Percentiles rank a stretch among this genome's conserved stretches.
Conservation (phyloP, 441 rosid genomes). For the Daphne laureola region DNA sequence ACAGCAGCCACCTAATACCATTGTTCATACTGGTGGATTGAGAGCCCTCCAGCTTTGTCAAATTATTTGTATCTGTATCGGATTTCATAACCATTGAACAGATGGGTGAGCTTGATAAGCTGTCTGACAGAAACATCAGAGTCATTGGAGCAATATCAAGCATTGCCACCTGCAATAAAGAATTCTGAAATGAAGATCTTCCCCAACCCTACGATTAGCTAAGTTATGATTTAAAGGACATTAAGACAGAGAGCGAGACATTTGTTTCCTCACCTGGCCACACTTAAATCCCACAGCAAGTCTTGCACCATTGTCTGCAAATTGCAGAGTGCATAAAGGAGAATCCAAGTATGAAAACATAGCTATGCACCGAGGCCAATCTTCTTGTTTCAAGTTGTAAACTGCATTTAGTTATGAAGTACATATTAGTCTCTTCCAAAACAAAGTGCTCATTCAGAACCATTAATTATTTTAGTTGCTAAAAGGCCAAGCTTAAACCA, state of each 20-base stretch:
- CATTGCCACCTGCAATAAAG: conserved; percentile 65
- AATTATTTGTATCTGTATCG: conserved; percentile 23
- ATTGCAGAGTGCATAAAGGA: conserved; percentile 41
- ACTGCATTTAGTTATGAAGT: conserved; percentile 33
- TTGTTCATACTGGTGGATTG: conserved; percentile 24
- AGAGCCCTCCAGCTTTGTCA: conserved; percentile 21
- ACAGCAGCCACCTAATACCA: conserved; percentile 22
- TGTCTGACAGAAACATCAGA: conserved; percentile 48
- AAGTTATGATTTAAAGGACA: conserved; percentile 1
- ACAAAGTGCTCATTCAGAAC: too few species aligned
- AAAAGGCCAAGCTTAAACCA: too few species aligned
- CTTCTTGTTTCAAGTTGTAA: conserved; percentile 37
- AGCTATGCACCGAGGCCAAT: conserved; percentile 63
- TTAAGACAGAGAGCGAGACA: conserved; percentile 11
- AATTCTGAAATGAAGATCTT: conserved; percentile 20
- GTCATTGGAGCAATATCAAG: conserved; percentile 51
- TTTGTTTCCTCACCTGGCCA: conserved; percentile 51
- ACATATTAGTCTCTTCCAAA: too few species aligned
- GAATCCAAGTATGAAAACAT: conserved; percentile 49
- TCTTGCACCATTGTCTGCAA: conserved; percentile 41
- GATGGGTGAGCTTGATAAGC: conserved; percentile 44
- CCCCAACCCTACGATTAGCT: conserved; percentile 10
- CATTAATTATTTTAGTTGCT: too few species aligned
- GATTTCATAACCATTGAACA: conserved; percentile 42
- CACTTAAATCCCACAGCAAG: conserved; percentile 75